phyloP scores from a whole-genome alignment of 23 red algal genomes.

The Chondrus crispus region DNA sequence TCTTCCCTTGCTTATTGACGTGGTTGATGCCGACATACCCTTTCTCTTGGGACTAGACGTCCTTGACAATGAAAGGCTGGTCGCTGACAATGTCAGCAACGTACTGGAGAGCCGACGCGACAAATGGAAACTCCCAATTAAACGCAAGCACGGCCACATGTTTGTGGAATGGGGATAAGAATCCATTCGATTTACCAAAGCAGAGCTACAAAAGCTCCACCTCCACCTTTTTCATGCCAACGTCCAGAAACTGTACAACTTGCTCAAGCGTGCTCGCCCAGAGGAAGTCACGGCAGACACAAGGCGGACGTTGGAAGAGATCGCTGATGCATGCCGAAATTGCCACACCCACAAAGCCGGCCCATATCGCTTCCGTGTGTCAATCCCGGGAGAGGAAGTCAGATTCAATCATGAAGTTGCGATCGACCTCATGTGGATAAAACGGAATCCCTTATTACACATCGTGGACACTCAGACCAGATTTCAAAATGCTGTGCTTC shows the following conservation, averaged over 20 bases:
- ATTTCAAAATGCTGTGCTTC: slow-evolving; percentile 4
- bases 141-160: slow-evolving; percentile 11
- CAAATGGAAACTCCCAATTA: not conserved
- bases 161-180: not conserved
- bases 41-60: slow-evolving; percentile 1
- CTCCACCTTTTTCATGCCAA: not conserved
- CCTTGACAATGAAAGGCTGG: not conserved
- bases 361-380: not conserved
- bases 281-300: not conserved
- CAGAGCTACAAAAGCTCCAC: slow-evolving; percentile 9
- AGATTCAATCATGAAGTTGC: slow-evolving; percentile 8
- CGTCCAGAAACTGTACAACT: slow-evolving; percentile 7
- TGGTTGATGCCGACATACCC: not conserved
- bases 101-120: not conserved
- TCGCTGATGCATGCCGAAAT: not conserved
- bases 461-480: slow-evolving; percentile 6
- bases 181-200: not conserved
- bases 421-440: slow-evolving; percentile 13
- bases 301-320: not conserved
- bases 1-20: not conserved
- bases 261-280: slow-evolving; percentile 12
- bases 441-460: not conserved
- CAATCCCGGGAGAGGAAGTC: not conserved
- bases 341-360: not conserved
- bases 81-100: not conserved